Percentiles rank a stretch among this genome's conserved stretches.
Evolutionary conservation across 1,284 basidiomycete genomes (phyloP).

Genomic region (Marasmius oreades): DNA sequence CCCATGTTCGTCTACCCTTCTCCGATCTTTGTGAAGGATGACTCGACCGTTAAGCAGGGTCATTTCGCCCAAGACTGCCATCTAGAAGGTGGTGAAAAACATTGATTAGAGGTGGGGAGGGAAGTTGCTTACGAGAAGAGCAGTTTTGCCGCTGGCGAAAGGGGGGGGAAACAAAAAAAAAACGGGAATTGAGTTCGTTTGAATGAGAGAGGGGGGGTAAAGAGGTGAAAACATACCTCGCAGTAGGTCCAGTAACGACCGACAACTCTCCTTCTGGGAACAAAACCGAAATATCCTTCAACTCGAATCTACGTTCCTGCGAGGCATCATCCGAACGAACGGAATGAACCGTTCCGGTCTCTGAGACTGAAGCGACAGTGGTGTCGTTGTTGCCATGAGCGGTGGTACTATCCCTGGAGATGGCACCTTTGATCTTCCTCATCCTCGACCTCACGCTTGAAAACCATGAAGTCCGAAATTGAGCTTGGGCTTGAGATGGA

Average conservation of each 20-base stretch:
- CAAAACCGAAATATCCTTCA: constrained; percentile 59
- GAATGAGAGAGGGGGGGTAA: no score
- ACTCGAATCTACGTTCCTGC: constrained; percentile 24
- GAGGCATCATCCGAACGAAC: no score
- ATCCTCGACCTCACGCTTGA: neutral
- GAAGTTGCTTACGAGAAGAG: neutral
- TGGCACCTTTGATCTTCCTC: neutral
- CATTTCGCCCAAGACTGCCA: constrained; percentile 15
- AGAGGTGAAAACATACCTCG: no score
- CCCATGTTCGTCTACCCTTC: constrained; percentile 60
- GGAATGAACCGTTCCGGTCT: neutral
- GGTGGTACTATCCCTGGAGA: neutral
- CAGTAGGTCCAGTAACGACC: constrained; percentile 48
- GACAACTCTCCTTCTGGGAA: constrained; percentile 71
- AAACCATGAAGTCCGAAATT: neutral
- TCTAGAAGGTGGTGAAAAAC: neutral
- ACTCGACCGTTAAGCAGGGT: constrained; percentile 54
- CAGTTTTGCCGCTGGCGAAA: neutral
- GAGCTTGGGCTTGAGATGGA: neutral
- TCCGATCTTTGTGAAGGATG: constrained; percentile 63
- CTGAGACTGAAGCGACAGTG: neutral
- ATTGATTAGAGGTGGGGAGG: no score
- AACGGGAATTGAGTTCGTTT: neutral
- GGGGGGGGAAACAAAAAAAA: neutral
- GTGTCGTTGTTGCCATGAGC: neutral